Base-by-base conservation (phyloP, 495 filamentous ascomycete species). In the Xylaria flabelliformis region DNA sequence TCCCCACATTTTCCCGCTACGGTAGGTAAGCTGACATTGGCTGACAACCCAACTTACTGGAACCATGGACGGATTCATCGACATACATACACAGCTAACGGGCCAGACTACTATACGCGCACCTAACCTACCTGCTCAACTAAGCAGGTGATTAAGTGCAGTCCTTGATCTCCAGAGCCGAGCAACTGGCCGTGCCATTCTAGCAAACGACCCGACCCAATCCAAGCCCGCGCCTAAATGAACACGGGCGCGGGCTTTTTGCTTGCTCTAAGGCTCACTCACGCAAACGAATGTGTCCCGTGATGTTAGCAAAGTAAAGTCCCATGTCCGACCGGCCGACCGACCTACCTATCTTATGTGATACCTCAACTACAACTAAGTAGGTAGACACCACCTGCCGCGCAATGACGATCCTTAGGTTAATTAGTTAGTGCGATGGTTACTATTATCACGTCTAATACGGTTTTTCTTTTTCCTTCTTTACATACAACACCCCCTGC, bases 61-160 rank as follows among this genome's bases (percentile, higher is more conserved):
- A 2, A n/a, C 26, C 41, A 64, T 46, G 13, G 62, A 64, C 42
- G 0, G 13, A 46, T 32, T 32, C 39, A 65, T 65, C 42, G 39
- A 65, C 63, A 19, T 34, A 46, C 42, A 46, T 65, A 34, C 15
- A 21, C 29, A 9, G 26, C 19, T 21, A 17, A 41, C 39, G 39
- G 39, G 39, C 39, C 8, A 42, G 39, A 42, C 56, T 39, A 36
- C 3, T 21, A 59, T 39, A 6, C 36, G 36, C 36, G 36, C 36
- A 39, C 36, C 36, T n/a, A 17, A 17, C 8, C 39, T 64, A 63
- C 59, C 59, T 64, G 24, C 63, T 65, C 15, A 65, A 65, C 63
- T 65, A 41, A 65, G 63, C 42, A 65, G 63, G 63, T 65, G 42
- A 65, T 65, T 19, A 29, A 2, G 26, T 29, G 26, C 26, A 29